Percentiles rank a stretch among this genome's conserved stretches.
Conservation (phyloP, 257 asterid species). For the Nicotiana noctiflora region DNA sequence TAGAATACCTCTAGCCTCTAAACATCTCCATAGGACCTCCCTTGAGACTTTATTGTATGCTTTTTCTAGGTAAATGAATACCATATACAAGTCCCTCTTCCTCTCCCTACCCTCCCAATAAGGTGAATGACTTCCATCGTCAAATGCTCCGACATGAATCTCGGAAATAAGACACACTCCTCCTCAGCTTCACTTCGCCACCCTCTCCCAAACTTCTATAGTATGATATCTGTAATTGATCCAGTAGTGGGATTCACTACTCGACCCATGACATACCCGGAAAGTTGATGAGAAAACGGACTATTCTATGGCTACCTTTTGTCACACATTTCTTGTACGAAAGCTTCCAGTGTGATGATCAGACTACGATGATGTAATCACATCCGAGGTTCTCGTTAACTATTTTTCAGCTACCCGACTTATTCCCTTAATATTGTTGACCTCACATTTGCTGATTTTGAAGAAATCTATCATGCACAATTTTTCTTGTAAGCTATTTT, state of each 20-base stretch:
- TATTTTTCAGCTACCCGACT: background rate
- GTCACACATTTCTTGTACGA: background rate
- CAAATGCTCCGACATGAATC: too few species aligned
- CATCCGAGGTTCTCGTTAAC: background rate
- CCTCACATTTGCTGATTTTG: background rate
- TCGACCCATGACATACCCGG: background rate
- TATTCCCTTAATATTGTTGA: background rate
- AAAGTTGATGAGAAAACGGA: background rate
- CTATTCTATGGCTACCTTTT: background rate
- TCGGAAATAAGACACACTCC: too few species aligned
- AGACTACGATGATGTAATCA: background rate
- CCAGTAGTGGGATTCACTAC: background rate
- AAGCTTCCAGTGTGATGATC: conserved; percentile 2
- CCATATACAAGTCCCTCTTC: too few species aligned
- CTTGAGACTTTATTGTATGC: too few species aligned
- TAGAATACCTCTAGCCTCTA: too few species aligned
- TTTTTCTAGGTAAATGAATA: too few species aligned
- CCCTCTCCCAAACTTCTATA: too few species aligned
- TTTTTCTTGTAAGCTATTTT: background rate
- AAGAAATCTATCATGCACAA: background rate
- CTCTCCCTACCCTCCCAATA: too few species aligned
- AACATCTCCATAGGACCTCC: too few species aligned
- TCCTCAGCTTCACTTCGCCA: too few species aligned
- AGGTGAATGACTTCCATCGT: too few species aligned
- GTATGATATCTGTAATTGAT: background rate